A percentile compares a stretch with the other conserved stretches of the same genome.
Evolutionary conservation across 176 grass and related monocot species (phyloP).

Genomic region (Carex parvula): DNA sequence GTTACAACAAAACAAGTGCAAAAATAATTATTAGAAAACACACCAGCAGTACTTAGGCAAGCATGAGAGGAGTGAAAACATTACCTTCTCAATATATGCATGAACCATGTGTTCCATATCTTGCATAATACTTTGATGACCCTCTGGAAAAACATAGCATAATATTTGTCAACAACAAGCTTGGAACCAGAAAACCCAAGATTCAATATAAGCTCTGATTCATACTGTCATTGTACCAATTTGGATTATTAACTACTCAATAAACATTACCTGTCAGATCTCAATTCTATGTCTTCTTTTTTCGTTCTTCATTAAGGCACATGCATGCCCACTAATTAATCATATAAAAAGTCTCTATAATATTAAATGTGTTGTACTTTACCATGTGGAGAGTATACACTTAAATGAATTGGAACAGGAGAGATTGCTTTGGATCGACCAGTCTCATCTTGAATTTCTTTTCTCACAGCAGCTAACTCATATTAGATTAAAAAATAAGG

Average conservation of each 20-base stretch:
- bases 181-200: constrained; percentile 16
- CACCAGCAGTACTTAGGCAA: too few species aligned
- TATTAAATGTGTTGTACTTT: constrained; percentile 22
- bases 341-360: not conserved
- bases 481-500: constrained; percentile 6
- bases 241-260: not conserved
- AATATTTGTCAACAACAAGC: constrained; percentile 15
- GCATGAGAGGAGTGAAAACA: not conserved
- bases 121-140: constrained; percentile 70
- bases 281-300: too few species aligned
- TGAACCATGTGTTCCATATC: constrained; percentile 99
- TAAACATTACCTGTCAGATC: not conserved
- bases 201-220: constrained; percentile 12
- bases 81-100: constrained; percentile 91
- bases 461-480: constrained; percentile 62
- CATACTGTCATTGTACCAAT: not conserved
- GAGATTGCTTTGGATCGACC: constrained; percentile 86
- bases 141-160: constrained; percentile 44
- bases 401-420: constrained; percentile 81
- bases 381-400: constrained; percentile 79
- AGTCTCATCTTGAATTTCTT: constrained; percentile 90
- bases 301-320: too few species aligned
- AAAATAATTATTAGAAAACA: too few species aligned
- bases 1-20: too few species aligned
- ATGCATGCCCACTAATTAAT: not conserved